These are phyloP conservation scores for Diutina neorugosa DNA, from an alignment of 1,139 yeast species.

Conservation along the genomic window DNA sequence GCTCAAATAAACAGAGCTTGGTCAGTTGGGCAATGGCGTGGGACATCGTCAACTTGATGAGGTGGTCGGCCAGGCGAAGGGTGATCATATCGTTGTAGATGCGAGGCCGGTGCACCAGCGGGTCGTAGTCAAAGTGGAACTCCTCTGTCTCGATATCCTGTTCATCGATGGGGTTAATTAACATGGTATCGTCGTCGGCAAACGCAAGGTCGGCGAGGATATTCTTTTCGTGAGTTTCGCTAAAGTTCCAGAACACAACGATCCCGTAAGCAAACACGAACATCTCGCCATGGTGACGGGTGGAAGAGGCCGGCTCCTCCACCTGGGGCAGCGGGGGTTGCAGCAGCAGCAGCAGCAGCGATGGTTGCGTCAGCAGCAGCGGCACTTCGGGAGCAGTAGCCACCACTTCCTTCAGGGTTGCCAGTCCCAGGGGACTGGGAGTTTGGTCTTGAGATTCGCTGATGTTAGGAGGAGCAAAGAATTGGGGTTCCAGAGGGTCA, in stretches of 20 bases:
- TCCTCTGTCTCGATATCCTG: constrained; percentile 93
- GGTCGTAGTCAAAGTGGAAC: constrained; percentile 84
- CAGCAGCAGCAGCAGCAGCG: constrained; percentile 6
- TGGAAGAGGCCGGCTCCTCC: constrained; percentile 7
- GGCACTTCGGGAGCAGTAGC: background rate
- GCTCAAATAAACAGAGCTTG: constrained; percentile 80
- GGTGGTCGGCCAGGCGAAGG: constrained; percentile 78
- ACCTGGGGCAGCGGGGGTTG: background rate
- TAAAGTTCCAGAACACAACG: constrained; percentile 93
- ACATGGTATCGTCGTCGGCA: constrained; percentile 44
- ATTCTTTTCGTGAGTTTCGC: constrained; percentile 86
- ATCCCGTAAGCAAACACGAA: constrained; percentile 88
- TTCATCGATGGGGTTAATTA: constrained; percentile 69
- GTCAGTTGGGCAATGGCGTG: constrained; percentile 97
- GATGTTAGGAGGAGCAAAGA: constrained; percentile 28
- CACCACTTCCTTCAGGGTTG: background rate
- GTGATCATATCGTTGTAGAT: constrained; percentile 94
- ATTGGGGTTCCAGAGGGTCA: constrained; percentile 40
- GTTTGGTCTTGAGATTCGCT: background rate
- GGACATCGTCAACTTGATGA: constrained; percentile 84
- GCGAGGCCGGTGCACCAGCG: constrained; percentile 70
- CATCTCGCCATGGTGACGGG: constrained; percentile 77
- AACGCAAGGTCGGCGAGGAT: constrained; percentile 85
- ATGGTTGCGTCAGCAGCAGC: background rate
- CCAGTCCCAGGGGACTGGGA: background rate